Conservation (phyloP, 225 moss, liverwort and hornwort genomes). For the Bryum argenteum region DNA sequence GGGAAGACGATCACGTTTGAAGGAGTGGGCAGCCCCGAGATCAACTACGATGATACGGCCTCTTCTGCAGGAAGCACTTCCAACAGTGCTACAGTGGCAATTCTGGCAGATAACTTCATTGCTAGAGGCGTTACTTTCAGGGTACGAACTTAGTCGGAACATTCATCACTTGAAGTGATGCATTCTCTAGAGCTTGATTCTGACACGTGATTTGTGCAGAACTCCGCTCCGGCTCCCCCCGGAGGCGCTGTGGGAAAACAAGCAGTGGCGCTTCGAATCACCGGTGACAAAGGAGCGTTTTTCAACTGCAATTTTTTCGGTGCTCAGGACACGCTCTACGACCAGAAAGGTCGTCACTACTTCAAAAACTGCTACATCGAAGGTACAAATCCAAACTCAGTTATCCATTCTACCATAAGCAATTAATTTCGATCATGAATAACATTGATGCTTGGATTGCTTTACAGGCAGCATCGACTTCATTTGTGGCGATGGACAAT, state of each 20-base stretch:
- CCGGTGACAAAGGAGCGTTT: constrained; percentile 70
- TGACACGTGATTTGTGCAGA: constrained; percentile 37
- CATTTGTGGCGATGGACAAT: constrained; percentile 63
- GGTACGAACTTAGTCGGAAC: constrained; percentile 20
- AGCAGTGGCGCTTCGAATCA: constrained; percentile 67
- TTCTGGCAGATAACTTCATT: constrained; percentile 48
- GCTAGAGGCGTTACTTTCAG: constrained; percentile 45
- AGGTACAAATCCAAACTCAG: constrained; percentile 29
- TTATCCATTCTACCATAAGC: no score
- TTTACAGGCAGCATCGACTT: constrained; percentile 59
- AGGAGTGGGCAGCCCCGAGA: constrained; percentile 33
- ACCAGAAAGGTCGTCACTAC: constrained; percentile 62
- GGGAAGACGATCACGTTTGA: constrained; percentile 49
- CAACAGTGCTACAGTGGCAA: constrained; percentile 46
- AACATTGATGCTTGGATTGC: background rate
- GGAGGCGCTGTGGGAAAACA: constrained; percentile 56
- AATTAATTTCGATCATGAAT: background rate
- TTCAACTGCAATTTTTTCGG: constrained; percentile 64
- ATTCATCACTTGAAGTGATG: background rate
- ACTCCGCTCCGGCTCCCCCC: constrained; percentile 66
- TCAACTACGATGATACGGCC: constrained; percentile 55
- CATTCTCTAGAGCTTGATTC: no score
- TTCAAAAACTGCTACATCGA: constrained; percentile 71
- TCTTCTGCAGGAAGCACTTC: constrained; percentile 47
- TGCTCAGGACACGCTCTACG: constrained; percentile 76